Evolutionary conservation across 2,329 filamentous ascomycete species (phyloP).

Genomic region (Alternaria triticimaculans): DNA sequence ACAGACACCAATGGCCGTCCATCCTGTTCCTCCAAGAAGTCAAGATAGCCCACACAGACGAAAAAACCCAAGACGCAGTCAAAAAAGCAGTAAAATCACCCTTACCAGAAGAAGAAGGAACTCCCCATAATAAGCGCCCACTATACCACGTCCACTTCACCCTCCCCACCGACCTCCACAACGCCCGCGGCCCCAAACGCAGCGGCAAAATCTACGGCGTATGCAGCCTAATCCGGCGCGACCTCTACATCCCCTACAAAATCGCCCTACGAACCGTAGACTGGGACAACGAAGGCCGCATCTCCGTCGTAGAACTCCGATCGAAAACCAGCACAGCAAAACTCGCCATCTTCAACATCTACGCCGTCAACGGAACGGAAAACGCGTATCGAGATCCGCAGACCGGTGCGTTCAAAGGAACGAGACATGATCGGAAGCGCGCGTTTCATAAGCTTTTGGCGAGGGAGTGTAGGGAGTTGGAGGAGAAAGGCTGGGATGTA

Average conservation of each 20-base stretch:
- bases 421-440: slow-evolving; percentile 60
- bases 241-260: slow-evolving; percentile 40
- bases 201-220: slow-evolving; percentile 62
- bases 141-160: slow-evolving; percentile 55
- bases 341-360: slow-evolving; percentile 60
- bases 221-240: slow-evolving; percentile 56
- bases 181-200: slow-evolving; percentile 55
- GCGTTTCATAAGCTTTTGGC: slow-evolving; percentile 56
- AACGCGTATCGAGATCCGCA: slow-evolving; percentile 54
- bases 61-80: slow-evolving; percentile 49
- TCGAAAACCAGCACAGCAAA: slow-evolving; percentile 18
- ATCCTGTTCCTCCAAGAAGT: slow-evolving; percentile 59
- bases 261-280: slow-evolving; percentile 46
- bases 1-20: slow-evolving; percentile 53
- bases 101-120: not conserved
- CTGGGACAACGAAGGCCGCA: slow-evolving; percentile 62
- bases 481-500: slow-evolving; percentile 52
- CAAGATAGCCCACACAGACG: slow-evolving; percentile 54
- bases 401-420: slow-evolving; percentile 53
- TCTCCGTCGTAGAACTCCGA: slow-evolving; percentile 55
- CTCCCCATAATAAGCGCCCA: slow-evolving; percentile 28
- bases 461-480: slow-evolving; percentile 52
- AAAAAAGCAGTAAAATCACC: slow-evolving; percentile 44
- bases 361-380: slow-evolving; percentile 61
- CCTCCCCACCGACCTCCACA: slow-evolving; percentile 58